Base-by-base conservation (phyloP, 2,329 filamentous ascomycete species). In the Ophiocordyceps camponoti-rufipedis region DNA sequence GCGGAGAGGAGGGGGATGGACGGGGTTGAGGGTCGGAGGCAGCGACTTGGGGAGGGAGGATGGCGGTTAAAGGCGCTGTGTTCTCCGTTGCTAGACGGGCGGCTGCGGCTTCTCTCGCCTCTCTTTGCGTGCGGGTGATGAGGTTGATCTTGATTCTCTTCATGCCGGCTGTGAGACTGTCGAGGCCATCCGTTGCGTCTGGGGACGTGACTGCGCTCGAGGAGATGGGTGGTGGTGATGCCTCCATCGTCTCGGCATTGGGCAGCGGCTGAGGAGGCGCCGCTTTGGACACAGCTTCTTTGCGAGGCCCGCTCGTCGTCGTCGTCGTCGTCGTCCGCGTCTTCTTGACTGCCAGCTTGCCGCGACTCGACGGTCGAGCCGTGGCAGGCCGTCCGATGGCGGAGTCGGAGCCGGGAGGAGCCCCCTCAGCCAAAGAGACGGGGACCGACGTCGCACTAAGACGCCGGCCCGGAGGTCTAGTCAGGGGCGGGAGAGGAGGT, bases 131-230 rank as follows among this genome's bases (percentile, higher is more conserved):
- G 48, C 76, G 68, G 2, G 74, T 77, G 38, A 78, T 64, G 23
- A 80, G 56, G 45, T 72, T 78, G 52, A 80, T 75, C 55, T 72
- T 78, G 47, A 80, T 74, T 56, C 72, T 77, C 56, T 73, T 78
- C 69, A 80, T 72, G 1, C 72, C 70, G 33, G 63, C 66, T 0
- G 74, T 72, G 48, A 81, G 65, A 44, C 62, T 68, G 45, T 78
- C 72, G 33, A 80, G 55, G 43, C 70, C 70, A 43, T 66, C 61
- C 3, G 48, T 51, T 4, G 44, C 39, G 23, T 50, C 43, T n/a
- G 52, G 44, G 28, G 50, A 43, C 2, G 45, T 50, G 8, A 5
- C 13, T 8, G 44, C 35, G 14, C 33, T 33, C n/a, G 44, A 32
- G 11, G 35, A 48, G 2, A 48, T 47, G 5, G 45, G 44, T 49